Base-by-base conservation (phyloP, 2,329 filamentous ascomycete genomes). In the Aspergillus novoparasiticus region DNA sequence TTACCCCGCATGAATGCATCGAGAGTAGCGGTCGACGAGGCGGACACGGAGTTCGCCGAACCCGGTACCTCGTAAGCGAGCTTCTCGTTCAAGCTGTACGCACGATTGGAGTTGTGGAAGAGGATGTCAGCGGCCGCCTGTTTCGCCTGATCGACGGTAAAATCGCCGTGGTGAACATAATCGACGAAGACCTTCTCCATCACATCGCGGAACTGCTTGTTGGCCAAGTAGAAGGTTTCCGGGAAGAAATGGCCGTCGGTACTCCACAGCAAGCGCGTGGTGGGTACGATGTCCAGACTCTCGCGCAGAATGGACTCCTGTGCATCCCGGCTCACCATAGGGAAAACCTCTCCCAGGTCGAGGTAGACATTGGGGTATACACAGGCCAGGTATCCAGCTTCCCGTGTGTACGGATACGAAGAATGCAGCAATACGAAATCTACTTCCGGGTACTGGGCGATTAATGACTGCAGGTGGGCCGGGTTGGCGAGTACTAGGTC, bases 281-380 rank as follows among this genome's bases (percentile, higher is more conserved):
- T 87, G 0, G 92, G 92, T 26, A 88, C 90, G 4, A 94, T 76
- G 74, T 96, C 92, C 10, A 96, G 78, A 1, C 91, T 87, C 72
- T 95, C 86, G 51, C 88, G 86, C 14, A 96, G 68, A 1, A 93
- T 85, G 0, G 82, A 81, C 68, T 90, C 88, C 74, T 96, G 91
- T 0, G 91, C 93, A 63, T 92, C 87, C 56, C 89, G 85, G 66
- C 89, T 94, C 43, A 95, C 77, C 77, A 89, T 89, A 0, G 92
- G 92, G 64, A 95, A 96, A 0, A 95, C 89, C 72, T 93, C 90
- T 1, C 93, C 92, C 59, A 96, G 87, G 72, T 96, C 93, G 14
- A 92, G 86, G 72, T 93, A 95, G 1, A 91, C 90, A 71, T 96
- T 94, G 28, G 86, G 82, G 73, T 93, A 95, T 26, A 91, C 87